Percentiles rank a stretch among this genome's conserved stretches.
These are phyloP conservation scores for Apophysomyces elegans DNA, from an alignment of 371 early-diverging fungal genomes.

Conservation along the genomic window DNA sequence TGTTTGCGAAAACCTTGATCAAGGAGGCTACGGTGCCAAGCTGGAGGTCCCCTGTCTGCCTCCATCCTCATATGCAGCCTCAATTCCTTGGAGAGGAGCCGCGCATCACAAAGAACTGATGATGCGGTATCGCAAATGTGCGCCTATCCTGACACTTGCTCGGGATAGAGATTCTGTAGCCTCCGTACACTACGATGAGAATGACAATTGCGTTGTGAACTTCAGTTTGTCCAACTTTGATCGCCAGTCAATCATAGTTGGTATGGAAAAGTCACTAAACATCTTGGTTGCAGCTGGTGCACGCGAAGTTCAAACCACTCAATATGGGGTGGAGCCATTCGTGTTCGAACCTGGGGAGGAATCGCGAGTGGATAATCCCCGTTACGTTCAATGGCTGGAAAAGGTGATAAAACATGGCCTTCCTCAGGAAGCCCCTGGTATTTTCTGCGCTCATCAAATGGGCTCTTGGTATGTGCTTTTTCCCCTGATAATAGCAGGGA, in stretches of 20 bases:
- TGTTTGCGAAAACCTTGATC: constrained; percentile 47
- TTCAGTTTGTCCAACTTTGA: constrained; percentile 58
- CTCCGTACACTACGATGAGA: constrained; percentile 18
- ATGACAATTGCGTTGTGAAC: constrained; percentile 24
- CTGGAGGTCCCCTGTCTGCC: constrained; percentile 60
- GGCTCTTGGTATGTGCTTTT: constrained; percentile 52
- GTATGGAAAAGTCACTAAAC: constrained; percentile 46
- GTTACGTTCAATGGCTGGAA: constrained; percentile 27
- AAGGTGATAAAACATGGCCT: constrained; percentile 23
- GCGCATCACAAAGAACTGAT: constrained; percentile 57
- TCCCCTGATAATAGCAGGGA: background rate
- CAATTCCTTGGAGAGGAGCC: constrained; percentile 53
- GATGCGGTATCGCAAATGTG: constrained; percentile 40
- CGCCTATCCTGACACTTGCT: constrained; percentile 54
- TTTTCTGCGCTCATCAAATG: constrained; percentile 59
- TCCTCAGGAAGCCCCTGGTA: constrained; percentile 4
- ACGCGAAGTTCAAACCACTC: constrained; percentile 51
- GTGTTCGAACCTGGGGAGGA: constrained; percentile 29
- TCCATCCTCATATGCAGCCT: constrained; percentile 40
- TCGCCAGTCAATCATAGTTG: constrained; percentile 39
- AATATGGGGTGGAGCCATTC: constrained; percentile 43
- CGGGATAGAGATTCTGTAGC: constrained; percentile 66
- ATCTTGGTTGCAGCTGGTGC: constrained; percentile 76
- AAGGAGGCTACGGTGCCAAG: constrained; percentile 64
- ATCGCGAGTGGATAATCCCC: constrained; percentile 28